These are phyloP conservation scores for Starmera quercuum DNA, from an alignment of 805 yeast genomes.

Conservation along the genomic window DNA sequence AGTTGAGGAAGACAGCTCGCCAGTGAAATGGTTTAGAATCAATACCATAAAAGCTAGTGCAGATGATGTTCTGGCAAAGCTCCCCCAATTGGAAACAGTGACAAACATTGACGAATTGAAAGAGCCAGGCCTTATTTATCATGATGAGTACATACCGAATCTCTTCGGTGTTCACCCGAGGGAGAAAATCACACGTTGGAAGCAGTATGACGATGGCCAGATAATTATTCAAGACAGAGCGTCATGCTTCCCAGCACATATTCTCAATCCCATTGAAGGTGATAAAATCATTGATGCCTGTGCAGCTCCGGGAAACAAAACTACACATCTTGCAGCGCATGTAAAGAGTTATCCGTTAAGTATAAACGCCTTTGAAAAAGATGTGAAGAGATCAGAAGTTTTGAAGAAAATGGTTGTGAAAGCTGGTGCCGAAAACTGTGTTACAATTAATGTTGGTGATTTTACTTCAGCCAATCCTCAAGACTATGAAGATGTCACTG, in stretches of 20 bases:
- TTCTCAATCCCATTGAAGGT: slow-evolving; percentile 55
- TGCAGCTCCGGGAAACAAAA: slow-evolving; percentile 98
- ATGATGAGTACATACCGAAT: slow-evolving; percentile 67
- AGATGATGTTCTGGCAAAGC: slow-evolving; percentile 22
- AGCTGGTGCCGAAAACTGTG: slow-evolving; percentile 53
- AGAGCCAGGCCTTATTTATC: slow-evolving; percentile 54
- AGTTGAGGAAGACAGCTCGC: slow-evolving; percentile 55
- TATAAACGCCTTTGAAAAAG: slow-evolving; percentile 85
- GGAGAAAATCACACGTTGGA: slow-evolving; percentile 60
- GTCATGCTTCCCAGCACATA: slow-evolving; percentile 91
- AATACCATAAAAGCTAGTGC: slow-evolving; percentile 50
- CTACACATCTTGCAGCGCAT: slow-evolving; percentile 81
- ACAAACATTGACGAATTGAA: slow-evolving; percentile 34
- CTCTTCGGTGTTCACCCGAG: slow-evolving; percentile 78
- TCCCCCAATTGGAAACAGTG: slow-evolving; percentile 40
- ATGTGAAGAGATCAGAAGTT: slow-evolving; percentile 59
- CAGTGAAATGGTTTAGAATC: slow-evolving; percentile 73
- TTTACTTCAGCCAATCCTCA: slow-evolving; percentile 35
- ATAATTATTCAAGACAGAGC: slow-evolving; percentile 94
- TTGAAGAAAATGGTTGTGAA: slow-evolving; percentile 69
- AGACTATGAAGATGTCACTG: slow-evolving; percentile 61
- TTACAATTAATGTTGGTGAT: slow-evolving; percentile 45
- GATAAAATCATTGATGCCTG: slow-evolving; percentile 81
- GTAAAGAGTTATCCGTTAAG: slow-evolving; percentile 30
- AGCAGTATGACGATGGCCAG: slow-evolving; percentile 65